phyloP scores from a whole-genome alignment of 306 rosid genomes.

The Medicago lupulina region DNA sequence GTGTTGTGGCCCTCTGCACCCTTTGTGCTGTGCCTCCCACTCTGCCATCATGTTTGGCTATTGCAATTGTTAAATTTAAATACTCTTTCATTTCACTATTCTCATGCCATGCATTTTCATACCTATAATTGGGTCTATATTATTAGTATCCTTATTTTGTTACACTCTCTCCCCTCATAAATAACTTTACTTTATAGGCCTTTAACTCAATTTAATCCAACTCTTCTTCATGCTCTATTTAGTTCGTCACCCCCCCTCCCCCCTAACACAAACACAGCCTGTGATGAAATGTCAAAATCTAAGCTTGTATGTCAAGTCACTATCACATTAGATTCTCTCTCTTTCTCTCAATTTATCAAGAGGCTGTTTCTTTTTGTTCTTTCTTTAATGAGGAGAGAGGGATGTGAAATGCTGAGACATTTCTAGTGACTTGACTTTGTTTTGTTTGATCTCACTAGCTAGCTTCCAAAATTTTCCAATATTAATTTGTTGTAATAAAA shows the following conservation, averaged over 20 bases:
- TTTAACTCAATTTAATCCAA: neutral
- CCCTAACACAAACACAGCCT: conserved; percentile 23
- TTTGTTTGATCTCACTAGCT: neutral
- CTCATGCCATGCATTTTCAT: conserved; percentile 13
- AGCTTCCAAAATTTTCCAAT: neutral
- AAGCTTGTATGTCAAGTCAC: conserved; percentile 67
- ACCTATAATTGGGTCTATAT: too few species aligned
- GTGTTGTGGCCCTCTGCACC: conserved; percentile 44
- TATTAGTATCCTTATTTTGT: neutral
- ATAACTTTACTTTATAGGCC: neutral
- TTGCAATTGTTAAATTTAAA: conserved; percentile 17
- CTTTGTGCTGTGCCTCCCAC: conserved; percentile 26
- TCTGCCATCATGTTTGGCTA: conserved; percentile 43
- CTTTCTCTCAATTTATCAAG: conserved; percentile 18
- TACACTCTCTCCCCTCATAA: conserved; percentile 14
- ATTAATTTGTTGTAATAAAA: conserved; percentile 9
- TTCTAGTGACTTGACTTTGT: neutral
- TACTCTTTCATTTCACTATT: neutral
- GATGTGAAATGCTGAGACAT: neutral
- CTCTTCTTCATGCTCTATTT: neutral
- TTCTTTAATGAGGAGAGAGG: conserved; percentile 24
- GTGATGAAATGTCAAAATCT: conserved; percentile 69
- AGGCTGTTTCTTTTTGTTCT: conserved; percentile 17
- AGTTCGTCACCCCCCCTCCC: neutral
- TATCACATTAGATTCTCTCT: conserved; percentile 62